Conservation (phyloP, 192 early-diverging fungal genomes). For the Thamnidium elegans region DNA sequence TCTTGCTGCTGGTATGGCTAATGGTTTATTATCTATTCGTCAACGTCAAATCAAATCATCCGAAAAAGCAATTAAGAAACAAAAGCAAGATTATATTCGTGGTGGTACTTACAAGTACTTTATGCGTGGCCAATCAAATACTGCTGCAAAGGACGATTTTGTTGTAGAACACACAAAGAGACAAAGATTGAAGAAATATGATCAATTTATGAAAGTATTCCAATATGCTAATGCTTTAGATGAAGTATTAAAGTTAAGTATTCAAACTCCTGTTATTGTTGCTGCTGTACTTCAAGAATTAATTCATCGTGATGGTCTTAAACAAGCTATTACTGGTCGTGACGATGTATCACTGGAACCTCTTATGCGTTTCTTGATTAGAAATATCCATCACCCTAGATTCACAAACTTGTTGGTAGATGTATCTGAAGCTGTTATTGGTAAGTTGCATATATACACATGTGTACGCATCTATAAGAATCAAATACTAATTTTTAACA, state of each 20-base stretch:
- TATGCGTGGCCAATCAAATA: constrained; percentile 56
- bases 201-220: constrained; percentile 80
- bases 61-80: constrained; percentile 53
- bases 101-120: constrained; percentile 74
- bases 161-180: constrained; percentile 66
- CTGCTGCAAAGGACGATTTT: constrained; percentile 66
- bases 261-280: constrained; percentile 52
- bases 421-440: constrained; percentile 71
- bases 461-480: background rate
- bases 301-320: constrained; percentile 80
- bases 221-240: constrained; percentile 90
- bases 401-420: constrained; percentile 77
- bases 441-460: constrained; percentile 37
- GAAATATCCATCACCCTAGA: constrained; percentile 76
- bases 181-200: constrained; percentile 71
- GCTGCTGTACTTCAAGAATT: constrained; percentile 87
- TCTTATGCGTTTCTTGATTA: constrained; percentile 76
- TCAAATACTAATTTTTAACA: background rate
- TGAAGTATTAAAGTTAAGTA: constrained; percentile 67
- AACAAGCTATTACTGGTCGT: constrained; percentile 74
- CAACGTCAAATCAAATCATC: constrained; percentile 76
- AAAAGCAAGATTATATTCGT: constrained; percentile 39
- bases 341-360: constrained; percentile 87
- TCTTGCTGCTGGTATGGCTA: constrained; percentile 90
- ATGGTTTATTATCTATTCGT: constrained; percentile 83